Evolutionary conservation across 768 basidiomycete species (phyloP), one percentile per base, ranked within the genome.

Genomic region (Russula vinacea): DNA sequence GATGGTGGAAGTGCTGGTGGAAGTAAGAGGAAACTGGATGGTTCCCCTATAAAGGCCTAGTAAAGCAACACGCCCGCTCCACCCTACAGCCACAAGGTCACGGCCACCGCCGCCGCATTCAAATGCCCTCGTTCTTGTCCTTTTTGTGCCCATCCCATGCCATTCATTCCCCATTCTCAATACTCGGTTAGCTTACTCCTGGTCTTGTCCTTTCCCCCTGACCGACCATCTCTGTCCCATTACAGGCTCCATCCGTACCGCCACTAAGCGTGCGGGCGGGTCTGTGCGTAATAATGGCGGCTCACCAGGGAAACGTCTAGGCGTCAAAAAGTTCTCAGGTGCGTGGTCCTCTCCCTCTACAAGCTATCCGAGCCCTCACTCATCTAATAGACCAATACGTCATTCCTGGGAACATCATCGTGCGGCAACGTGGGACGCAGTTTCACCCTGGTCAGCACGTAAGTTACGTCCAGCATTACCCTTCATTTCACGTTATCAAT

Each of bases 321-420:
- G 97, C 69, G 80, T 98, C 47, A 99, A 98, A 79, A 94, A 93
- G 76, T 98, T 94, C 76, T 94, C 93, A 67, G 95, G 96, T 91
- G 67, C 63, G 82, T 72, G 16, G 26, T 6, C 19, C 3, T 19
- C 42, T 61, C 44, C 32, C 44, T 49, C 26, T 50, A 17, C 54
- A 53, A 29, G 9, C 33, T 35, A 17, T 9, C 3, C 33, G 32
- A 17, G n/a, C 14, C 19, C 44, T 24, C 35, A 37, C 7, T 26
- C 22, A 37, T 53, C 56, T 65, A 9, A 45, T 33, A 98, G 96
- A 97, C 73, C 88, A 98, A 76, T 84, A 82, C 75, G 94, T 98
- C 29, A 83, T 91, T 29, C 92, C 97, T 10, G 97, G 97, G 49
- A 92, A 96, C 78, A 98, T 99, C 70, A 90, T 99, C 72, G 87